Evolutionary conservation across 1,139 yeast genomes (phyloP).

Genomic region (Yarrowia galli): DNA sequence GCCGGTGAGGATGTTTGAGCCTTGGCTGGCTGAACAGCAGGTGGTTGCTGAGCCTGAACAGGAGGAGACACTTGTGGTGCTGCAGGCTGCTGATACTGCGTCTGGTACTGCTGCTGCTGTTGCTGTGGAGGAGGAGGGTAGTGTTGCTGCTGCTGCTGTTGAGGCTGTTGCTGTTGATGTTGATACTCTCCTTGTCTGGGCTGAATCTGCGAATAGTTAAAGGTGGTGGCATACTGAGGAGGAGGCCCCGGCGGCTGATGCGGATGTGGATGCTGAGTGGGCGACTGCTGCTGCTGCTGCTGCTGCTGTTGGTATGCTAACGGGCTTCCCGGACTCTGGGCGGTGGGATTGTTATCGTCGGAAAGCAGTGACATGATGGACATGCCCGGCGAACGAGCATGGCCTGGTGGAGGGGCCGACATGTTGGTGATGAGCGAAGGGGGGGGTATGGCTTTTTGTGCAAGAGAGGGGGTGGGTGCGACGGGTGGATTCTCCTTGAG

Average conservation of each 20-base stretch:
- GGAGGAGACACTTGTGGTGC: constrained; percentile 4
- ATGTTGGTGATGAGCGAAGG: background rate
- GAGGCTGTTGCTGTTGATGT: background rate
- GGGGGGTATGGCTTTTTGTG: no score
- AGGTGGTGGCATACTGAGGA: constrained; percentile 34
- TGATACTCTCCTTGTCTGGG: background rate
- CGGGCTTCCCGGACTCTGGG: constrained; percentile 34
- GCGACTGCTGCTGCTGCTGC: constrained; percentile 17
- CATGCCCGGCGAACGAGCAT: constrained; percentile 36
- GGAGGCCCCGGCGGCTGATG: constrained; percentile 37
- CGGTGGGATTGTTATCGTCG: constrained; percentile 37
- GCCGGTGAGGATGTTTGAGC: background rate
- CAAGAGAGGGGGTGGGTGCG: no score
- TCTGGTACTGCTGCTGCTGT: constrained; percentile 28
- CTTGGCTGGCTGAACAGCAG: background rate
- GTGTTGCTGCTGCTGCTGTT: constrained; percentile 2
- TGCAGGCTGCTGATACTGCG: constrained; percentile 11
- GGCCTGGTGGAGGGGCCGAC: constrained; percentile 22
- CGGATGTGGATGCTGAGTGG: constrained; percentile 37
- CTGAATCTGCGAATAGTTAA: constrained; percentile 26
- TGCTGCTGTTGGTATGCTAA: constrained; percentile 10
- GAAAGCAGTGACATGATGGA: constrained; percentile 39
- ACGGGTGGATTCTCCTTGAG: no score
- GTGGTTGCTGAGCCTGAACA: background rate
- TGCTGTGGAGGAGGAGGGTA: background rate